These are phyloP conservation scores for Verticillium nubilum DNA, from an alignment of 2,329 filamentous ascomycete species.

Conservation along the genomic window DNA sequence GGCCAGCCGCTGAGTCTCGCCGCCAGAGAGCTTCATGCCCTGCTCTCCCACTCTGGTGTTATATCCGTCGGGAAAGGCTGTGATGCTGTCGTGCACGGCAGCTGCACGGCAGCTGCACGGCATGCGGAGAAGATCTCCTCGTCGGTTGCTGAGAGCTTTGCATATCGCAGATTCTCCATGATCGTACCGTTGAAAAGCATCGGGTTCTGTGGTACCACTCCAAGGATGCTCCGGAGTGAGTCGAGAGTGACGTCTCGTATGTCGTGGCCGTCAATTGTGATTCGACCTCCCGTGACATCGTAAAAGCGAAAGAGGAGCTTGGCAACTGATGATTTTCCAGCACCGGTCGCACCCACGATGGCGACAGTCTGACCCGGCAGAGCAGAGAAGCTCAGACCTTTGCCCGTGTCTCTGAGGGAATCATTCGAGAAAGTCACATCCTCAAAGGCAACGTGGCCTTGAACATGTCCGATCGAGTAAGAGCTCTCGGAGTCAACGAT, in stretches of 20 bases:
- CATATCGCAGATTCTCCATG: slow-evolving; percentile 55
- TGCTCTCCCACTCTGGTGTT: slow-evolving; percentile 45
- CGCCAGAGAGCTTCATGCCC: slow-evolving; percentile 58
- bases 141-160: slow-evolving; percentile 46
- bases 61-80: slow-evolving; percentile 47
- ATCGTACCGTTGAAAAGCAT: slow-evolving; percentile 54
- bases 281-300: slow-evolving; percentile 46
- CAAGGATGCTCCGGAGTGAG: slow-evolving; percentile 14
- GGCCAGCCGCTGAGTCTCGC: slow-evolving; percentile 61
- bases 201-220: slow-evolving; percentile 50
- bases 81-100: slow-evolving; percentile 53
- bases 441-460: slow-evolving; percentile 47
- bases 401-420: slow-evolving; percentile 42
- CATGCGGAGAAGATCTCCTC: slow-evolving; percentile 51
- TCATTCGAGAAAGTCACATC: slow-evolving; percentile 53
- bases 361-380: slow-evolving; percentile 51
- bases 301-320: slow-evolving; percentile 58
- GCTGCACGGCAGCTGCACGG: slow-evolving; percentile 53
- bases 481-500: slow-evolving; percentile 44
- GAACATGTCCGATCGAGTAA: slow-evolving; percentile 32
- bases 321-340: slow-evolving; percentile 57
- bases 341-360: slow-evolving; percentile 57
- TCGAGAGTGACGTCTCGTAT: slow-evolving; percentile 45
- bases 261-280: slow-evolving; percentile 52
- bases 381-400: slow-evolving; percentile 40